Percentiles rank a stretch among this genome's conserved stretches.
phyloP scores from a whole-genome alignment of 1,139 yeast species.

The Arxiozyma slooffiae region DNA sequence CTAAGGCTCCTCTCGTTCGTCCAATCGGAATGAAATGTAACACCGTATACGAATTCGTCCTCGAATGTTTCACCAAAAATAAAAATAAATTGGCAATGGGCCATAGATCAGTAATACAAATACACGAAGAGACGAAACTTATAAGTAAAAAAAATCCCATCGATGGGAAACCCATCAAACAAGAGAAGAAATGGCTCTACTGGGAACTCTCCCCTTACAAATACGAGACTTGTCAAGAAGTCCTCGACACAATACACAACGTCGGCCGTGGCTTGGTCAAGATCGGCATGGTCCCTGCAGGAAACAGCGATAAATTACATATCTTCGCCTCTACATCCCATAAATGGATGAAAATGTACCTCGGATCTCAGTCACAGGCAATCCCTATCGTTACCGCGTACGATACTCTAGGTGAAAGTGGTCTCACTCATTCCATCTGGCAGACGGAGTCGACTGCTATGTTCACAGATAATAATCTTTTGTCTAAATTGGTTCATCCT shows the following conservation, averaged over 20 bases:
- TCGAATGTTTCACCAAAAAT: slow-evolving; percentile 53
- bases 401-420: slow-evolving; percentile 90
- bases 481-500: slow-evolving; percentile 60
- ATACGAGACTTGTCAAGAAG: slow-evolving; percentile 53
- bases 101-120: slow-evolving; percentile 64
- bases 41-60: slow-evolving; percentile 62
- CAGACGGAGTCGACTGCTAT: slow-evolving; percentile 74
- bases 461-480: slow-evolving; percentile 71
- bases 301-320: slow-evolving; percentile 53
- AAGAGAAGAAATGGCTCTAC: slow-evolving; percentile 79
- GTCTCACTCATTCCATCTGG: slow-evolving; percentile 74
- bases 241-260: slow-evolving; percentile 40
- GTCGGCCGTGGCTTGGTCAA: slow-evolving; percentile 69
- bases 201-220: slow-evolving; percentile 71
- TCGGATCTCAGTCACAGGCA: slow-evolving; percentile 67
- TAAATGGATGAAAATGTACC: slow-evolving; percentile 81
- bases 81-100: slow-evolving; percentile 57
- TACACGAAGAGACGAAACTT: slow-evolving; percentile 67
- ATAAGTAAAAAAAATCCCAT: slow-evolving; percentile 67
- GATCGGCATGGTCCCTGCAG: slow-evolving; percentile 58
- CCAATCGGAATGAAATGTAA: slow-evolving; percentile 52
- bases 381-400: slow-evolving; percentile 93
- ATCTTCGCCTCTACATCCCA: slow-evolving; percentile 80
- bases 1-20: slow-evolving; percentile 44
- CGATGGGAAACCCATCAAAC: slow-evolving; percentile 62